Evolutionary conservation across 1,139 yeast species (phyloP).

Genomic region (Diutina neorugosa): DNA sequence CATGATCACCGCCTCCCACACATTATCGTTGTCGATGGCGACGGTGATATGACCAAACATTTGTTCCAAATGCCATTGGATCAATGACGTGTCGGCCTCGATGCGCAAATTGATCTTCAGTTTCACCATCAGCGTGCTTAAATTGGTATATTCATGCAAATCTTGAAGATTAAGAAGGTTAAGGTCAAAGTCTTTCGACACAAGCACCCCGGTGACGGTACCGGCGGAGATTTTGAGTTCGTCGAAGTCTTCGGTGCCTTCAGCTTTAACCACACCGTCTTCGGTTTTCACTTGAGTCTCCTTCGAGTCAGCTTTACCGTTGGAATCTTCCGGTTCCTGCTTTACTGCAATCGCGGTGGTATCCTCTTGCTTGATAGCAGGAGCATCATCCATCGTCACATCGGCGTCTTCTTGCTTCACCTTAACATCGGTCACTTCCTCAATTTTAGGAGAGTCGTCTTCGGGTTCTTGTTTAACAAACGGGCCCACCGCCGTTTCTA

Average conservation of each 20-base stretch:
- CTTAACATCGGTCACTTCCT: not conserved
- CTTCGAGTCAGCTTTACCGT: conserved; percentile 10
- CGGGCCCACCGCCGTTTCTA: conserved; percentile 6
- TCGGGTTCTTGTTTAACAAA: conserved; percentile 8
- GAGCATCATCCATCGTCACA: not conserved
- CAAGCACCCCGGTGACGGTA: conserved; percentile 73
- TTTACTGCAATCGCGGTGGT: conserved; percentile 4
- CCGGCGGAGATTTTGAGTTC: not conserved
- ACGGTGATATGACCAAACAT: conserved; percentile 86
- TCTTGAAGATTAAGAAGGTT: conserved; percentile 75
- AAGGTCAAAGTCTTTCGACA: conserved; percentile 83
- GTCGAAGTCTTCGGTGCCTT: conserved; percentile 18
- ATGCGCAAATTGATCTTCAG: conserved; percentile 72
- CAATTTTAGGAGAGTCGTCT: conserved; percentile 1
- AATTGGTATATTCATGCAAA: conserved; percentile 76
- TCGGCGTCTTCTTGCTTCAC: conserved; percentile 2
- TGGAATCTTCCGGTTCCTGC: conserved; percentile 9
- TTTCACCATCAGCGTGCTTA: conserved; percentile 74
- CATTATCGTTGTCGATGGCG: conserved; percentile 47
- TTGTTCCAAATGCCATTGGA: conserved; percentile 83
- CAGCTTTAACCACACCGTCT: not conserved
- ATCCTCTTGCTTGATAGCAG: conserved; percentile 4
- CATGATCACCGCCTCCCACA: conserved; percentile 39
- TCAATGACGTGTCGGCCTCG: conserved; percentile 68
- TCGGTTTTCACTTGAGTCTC: not conserved